Evolutionary conservation across 768 basidiomycete genomes (phyloP).

Genomic region (Suillus plorans): DNA sequence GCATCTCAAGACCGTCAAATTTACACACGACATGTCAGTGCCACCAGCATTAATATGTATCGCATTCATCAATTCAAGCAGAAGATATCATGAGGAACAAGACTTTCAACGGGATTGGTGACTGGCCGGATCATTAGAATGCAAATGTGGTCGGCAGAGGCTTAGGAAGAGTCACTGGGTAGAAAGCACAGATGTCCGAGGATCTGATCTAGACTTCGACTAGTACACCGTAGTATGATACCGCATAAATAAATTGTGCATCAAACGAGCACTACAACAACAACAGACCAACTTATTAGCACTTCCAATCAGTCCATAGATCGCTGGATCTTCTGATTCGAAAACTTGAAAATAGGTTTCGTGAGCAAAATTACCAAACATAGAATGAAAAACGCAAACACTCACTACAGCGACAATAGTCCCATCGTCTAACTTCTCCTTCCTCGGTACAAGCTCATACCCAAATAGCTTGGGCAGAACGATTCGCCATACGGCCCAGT

Average conservation of each 20-base stretch:
- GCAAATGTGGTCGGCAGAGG: not conserved
- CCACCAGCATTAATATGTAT: not conserved
- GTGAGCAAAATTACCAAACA: not conserved
- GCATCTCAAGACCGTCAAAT: not conserved
- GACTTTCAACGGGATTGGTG: not conserved
- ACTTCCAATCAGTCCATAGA: not conserved
- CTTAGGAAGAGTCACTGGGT: not conserved
- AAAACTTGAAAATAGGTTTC: conserved; percentile 3
- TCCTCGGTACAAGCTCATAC: conserved; percentile 47
- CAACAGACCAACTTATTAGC: not conserved
- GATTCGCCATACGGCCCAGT: conserved; percentile 57
- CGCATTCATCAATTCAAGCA: not conserved
- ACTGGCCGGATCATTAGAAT: not conserved
- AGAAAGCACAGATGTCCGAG: not conserved
- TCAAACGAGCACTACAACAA: not conserved
- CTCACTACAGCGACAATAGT: conserved; percentile 54
- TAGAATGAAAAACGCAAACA: conserved; percentile 6
- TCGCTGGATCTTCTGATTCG: conserved; percentile 5
- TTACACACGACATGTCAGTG: not conserved
- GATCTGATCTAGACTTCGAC: not conserved
- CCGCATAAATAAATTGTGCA: not conserved
- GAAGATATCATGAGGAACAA: not conserved
- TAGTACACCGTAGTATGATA: not conserved
- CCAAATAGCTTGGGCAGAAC: conserved; percentile 48
- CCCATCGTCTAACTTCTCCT: conserved; percentile 49